Base-by-base conservation (phyloP, 192 early-diverging fungal species). In the Coemansia sp. region DNA sequence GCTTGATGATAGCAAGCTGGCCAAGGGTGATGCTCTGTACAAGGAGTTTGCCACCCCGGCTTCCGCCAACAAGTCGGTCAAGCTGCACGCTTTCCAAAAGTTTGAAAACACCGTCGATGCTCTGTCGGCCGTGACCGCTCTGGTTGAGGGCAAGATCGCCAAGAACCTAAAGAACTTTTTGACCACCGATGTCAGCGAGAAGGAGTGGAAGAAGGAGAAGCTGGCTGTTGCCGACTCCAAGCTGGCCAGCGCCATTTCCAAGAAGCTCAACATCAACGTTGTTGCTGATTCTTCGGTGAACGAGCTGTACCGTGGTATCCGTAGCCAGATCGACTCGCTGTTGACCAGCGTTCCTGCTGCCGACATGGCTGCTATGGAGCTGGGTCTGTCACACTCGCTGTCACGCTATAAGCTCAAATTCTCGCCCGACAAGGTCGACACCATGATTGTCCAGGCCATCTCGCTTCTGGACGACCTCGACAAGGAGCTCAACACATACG, bases 401-500 rank as follows among this genome's bases (percentile, higher is more conserved):
- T 99, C 96, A 17, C 91, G 96, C 28, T 95, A 96, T 80, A 97
- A 97, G 81, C 91, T 99, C 78, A 99, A 99, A 80, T 99, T 99
- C 84, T 89, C 86, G 34, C 92, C 94, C 55, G 96, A 99, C 80
- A 99, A 97, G 85, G 93, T 97, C 10, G 96, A 99, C 81, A 99
- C 94, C 32, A 99, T 99, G 97, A 95, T 97, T 70, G 92, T 97
- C 46, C 97, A 99, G 81, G 93, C 97, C 7, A 97, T 97, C 71
- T 86, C 80, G 62, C 80, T 99, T 43, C 78, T 99, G 69, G 97
- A 99, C 69, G 93, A 97, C 67, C 83, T 99, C 50, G 97, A 99
- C 78, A 99, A 99, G 84, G 97, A 99, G 60, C 84, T 99, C 73
- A 99, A 99, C 83, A 97, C 93, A 29, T 97, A 92, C 62, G 88